A percentile compares a stretch with the other conserved stretches of the same genome.
These are phyloP conservation scores for Alternaria dauci DNA, from an alignment of 2,329 filamentous ascomycete genomes.

Conservation along the genomic window DNA sequence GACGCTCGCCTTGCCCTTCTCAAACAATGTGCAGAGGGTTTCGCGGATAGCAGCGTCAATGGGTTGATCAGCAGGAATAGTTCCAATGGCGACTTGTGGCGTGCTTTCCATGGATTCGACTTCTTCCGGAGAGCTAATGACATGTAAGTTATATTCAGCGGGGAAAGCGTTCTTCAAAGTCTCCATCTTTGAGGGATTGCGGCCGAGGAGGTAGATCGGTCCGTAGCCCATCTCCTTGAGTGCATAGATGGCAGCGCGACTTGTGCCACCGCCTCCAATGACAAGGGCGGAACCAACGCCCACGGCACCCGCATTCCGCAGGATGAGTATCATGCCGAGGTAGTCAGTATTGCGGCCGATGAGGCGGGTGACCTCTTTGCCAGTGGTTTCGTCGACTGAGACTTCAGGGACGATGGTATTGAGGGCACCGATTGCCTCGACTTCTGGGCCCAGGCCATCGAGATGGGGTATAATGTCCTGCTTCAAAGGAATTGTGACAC, in stretches of 20 bases:
- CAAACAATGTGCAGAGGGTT: constrained; percentile 66
- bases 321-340: constrained; percentile 84
- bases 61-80: constrained; percentile 86
- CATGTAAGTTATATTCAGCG: constrained; percentile 70
- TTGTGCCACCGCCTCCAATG: constrained; percentile 90
- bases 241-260: constrained; percentile 88
- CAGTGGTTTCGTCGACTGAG: constrained; percentile 48
- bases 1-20: constrained; percentile 34
- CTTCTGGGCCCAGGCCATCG: constrained; percentile 81
- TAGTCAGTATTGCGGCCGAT: constrained; percentile 95
- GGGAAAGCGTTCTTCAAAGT: constrained; percentile 77
- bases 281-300: constrained; percentile 71
- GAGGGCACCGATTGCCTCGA: constrained; percentile 84
- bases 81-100: constrained; percentile 81
- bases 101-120: constrained; percentile 58
- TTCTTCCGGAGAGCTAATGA: constrained; percentile 59
- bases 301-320: constrained; percentile 70
- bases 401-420: constrained; percentile 83
- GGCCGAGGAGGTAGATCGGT: constrained; percentile 87
- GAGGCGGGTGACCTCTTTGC: constrained; percentile 61
- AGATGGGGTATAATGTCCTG: constrained; percentile 83
- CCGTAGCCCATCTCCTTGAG: constrained; percentile 82
- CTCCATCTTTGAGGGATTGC: constrained; percentile 73
- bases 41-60: constrained; percentile 76
- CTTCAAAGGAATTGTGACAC: constrained; percentile 95